A percentile compares a stretch with the other conserved stretches of the same genome.
Evolutionary conservation across 139 green algal genomes (phyloP).

Genomic region (Desmodesmus armatus): DNA sequence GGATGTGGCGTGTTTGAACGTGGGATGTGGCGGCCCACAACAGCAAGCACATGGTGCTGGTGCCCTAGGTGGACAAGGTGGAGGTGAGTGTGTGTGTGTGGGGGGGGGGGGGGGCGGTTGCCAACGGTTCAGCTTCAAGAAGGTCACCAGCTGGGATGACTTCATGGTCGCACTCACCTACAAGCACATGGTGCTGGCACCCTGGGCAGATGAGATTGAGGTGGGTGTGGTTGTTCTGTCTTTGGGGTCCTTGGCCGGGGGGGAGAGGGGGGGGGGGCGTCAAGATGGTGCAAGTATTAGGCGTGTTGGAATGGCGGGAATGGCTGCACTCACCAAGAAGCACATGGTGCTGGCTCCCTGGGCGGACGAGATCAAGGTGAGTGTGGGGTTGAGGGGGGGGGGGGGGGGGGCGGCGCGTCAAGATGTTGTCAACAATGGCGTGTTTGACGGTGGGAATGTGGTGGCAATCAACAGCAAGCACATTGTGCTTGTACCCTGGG

Average conservation of each 20-base stretch:
- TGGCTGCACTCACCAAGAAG: conserved; percentile 85
- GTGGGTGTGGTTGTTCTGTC: conserved; percentile 93
- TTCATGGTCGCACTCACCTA: conserved; percentile 93
- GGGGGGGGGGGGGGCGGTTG: no score
- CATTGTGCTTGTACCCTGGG: conserved; percentile 95
- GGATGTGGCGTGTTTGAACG: no score
- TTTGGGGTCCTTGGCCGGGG: no score
- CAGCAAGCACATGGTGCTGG: conserved; percentile 91
- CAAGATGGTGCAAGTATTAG: no score
- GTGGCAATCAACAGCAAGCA: conserved; percentile 89
- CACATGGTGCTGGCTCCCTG: conserved; percentile 96
- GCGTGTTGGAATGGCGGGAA: no score
- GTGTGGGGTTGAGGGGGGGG: no score
- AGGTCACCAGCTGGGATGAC: conserved; percentile 87
- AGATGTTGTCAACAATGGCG: no score
- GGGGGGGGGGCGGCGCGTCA: no score
- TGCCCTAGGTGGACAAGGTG: conserved; percentile 88
- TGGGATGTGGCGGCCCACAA: conserved; percentile 91
- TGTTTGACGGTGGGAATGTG: no score
- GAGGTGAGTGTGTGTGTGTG: no score
- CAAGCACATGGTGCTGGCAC: conserved; percentile 94
- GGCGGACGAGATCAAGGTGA: conserved; percentile 77
- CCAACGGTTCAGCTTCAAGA: conserved; percentile 74
- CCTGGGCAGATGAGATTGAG: conserved; percentile 85
- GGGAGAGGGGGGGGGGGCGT: no score